Evolutionary conservation across 371 early-diverging fungal species (phyloP).

Genomic region (Capillidium rhysosporum): DNA sequence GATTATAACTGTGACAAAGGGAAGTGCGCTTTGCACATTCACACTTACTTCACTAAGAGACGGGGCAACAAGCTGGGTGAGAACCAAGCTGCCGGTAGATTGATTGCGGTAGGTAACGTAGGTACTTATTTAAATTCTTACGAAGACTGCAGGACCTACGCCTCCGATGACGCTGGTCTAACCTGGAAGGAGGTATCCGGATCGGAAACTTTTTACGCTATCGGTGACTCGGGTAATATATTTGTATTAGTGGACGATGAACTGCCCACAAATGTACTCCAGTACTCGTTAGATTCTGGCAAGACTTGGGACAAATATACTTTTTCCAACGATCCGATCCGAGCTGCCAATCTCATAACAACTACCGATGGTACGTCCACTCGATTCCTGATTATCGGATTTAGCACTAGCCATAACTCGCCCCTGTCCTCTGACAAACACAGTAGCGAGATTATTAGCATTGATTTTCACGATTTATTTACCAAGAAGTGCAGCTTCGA

Average conservation of each 20-base stretch:
- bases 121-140: constrained; percentile 39
- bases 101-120: constrained; percentile 80
- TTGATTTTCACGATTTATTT: constrained; percentile 19
- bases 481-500: constrained; percentile 2
- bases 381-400: constrained; percentile 22
- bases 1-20: constrained; percentile 21
- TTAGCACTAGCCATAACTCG: not conserved
- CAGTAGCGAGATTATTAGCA: constrained; percentile 16
- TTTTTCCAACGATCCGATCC: constrained; percentile 22
- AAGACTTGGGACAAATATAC: constrained; percentile 30
- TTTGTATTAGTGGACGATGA: constrained; percentile 46
- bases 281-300: constrained; percentile 46
- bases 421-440: constrained; percentile 8
- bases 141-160: constrained; percentile 41
- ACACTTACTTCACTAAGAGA: constrained; percentile 41
- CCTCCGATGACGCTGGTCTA: constrained; percentile 67
- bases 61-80: constrained; percentile 36
- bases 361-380: constrained; percentile 30
- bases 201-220: constrained; percentile 39
- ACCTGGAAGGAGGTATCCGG: constrained; percentile 42
- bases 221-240: constrained; percentile 66
- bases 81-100: constrained; percentile 53
- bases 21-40: constrained; percentile 53
- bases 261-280: constrained; percentile 40
- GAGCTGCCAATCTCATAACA: constrained; percentile 29